Percentiles rank a stretch among this genome's conserved stretches.
phyloP scores from a whole-genome alignment of 176 grass and related monocot species.

The Cenchrus fungigraminus region DNA sequence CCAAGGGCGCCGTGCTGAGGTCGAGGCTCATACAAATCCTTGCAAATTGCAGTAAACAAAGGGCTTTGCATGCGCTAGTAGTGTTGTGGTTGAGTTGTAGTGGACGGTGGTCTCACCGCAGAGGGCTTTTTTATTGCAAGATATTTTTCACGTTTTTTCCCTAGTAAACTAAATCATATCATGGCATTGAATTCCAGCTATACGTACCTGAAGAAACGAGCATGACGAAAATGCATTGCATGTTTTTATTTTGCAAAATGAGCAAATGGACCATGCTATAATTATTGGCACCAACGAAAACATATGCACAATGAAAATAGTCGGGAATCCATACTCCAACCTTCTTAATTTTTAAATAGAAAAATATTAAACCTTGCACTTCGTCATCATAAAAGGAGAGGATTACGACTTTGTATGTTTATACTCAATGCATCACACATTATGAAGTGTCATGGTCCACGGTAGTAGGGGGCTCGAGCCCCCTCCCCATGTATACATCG shows the following conservation, averaged over 20 bases:
- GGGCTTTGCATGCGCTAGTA: not conserved
- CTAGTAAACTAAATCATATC: not conserved
- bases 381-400: not conserved
- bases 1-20: conserved; percentile 30
- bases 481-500: no score
- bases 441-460: no score
- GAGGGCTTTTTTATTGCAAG: conserved; percentile 9
- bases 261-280: no score
- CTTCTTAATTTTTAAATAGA: not conserved
- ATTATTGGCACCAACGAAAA: not conserved
- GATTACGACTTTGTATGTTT: no score
- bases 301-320: not conserved
- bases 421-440: no score
- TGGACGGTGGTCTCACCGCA: conserved; percentile 25
- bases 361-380: not conserved
- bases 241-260: not conserved
- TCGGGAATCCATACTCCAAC: not conserved
- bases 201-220: not conserved
- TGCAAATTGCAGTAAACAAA: conserved; percentile 36
- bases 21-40: conserved; percentile 27
- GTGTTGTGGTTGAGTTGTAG: conserved; percentile 42
- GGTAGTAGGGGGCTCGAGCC: no score
- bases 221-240: not conserved
- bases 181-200: not conserved
- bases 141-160: conserved; percentile 34